Percentiles rank a stretch among this genome's conserved stretches.
phyloP scores from a whole-genome alignment of 768 basidiomycete genomes.

The Hypsizygus marmoreus region DNA sequence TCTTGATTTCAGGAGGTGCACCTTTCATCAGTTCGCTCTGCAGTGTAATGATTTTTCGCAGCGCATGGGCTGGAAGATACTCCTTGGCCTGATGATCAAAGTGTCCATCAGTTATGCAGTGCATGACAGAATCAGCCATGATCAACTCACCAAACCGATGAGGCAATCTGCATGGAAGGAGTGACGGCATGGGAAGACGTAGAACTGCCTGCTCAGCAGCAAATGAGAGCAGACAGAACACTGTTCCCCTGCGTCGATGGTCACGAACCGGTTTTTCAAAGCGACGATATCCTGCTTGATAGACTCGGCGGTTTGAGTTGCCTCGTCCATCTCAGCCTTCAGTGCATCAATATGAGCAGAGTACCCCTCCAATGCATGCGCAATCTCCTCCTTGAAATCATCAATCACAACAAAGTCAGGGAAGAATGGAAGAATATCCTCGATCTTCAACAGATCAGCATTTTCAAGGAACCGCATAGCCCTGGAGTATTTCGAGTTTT shows the following conservation, averaged over 20 bases:
- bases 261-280: conserved; percentile 87
- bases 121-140: not conserved
- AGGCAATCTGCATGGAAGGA: conserved; percentile 97
- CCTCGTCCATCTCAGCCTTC: conserved; percentile 95
- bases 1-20: conserved; percentile 21
- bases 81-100: conserved; percentile 75
- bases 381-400: conserved; percentile 99
- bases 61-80: conserved; percentile 76
- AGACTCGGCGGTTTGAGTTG: conserved; percentile 86
- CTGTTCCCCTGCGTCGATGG: conserved; percentile 83
- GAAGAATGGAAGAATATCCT: conserved; percentile 99
- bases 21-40: conserved; percentile 83
- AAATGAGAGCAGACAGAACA: conserved; percentile 80
- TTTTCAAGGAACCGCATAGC: conserved; percentile 97
- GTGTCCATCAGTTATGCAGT: conserved; percentile 15
- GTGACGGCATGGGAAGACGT: conserved; percentile 98
- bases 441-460: conserved; percentile 93
- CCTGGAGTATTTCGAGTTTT: conserved; percentile 46
- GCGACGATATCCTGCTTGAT: conserved; percentile 91
- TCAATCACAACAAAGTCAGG: conserved; percentile 99
- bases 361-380: conserved; percentile 92
- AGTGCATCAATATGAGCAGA: conserved; percentile 87
- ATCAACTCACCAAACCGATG: conserved; percentile 78
- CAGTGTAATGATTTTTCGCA: conserved; percentile 83
- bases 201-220: conserved; percentile 89